Evolutionary conservation across 805 yeast species (phyloP), one percentile per base, ranked within the genome.

Genomic region (Isabelozyma pseudorhagii): DNA sequence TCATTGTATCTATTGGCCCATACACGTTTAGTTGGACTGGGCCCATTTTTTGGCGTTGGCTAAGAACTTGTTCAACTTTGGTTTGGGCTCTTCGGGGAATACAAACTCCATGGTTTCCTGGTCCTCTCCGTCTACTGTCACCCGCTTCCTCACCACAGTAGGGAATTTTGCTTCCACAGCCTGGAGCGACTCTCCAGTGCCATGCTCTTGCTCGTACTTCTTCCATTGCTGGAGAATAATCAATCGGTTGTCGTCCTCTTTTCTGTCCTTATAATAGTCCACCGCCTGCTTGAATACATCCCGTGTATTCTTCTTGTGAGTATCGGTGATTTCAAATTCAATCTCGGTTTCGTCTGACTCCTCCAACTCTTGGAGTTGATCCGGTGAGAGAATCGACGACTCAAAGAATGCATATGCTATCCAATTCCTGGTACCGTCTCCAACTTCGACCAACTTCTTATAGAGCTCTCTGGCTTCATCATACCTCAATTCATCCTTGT

Each of bases 371-470:
- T 58, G 59, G n/a, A 82, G 51, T 54, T 84, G 87, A 17, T 68
- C 72, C 0, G 74, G 72, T 0, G 84, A 75, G 7, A 90, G 90
- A 0, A 84, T 75, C 0, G 84, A 72, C 2, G 86, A 70, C 62
- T 89, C 96, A 63, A 87, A 86, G 54, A 82, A 66, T 1, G 96
- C 96, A 58, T 74, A 77, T 25, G 83, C 74, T 11, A 87, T 77
- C 89, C 94, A 87, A 8, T 55, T 48, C 15, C 54, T 53, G 1
- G 57, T 46, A 17, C 47, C 40, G 8, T 61, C 60, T 4, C 71
- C 65, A 25, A 58, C 43, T 5, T 55, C 60, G 11, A 82, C 54
- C 18, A 75, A 63, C 2, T 69, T 59, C 44, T 76, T 72, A 56
- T 77, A 83, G 1, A 85, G 56, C 0, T 56, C 54, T 49, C 94